Base-by-base conservation (phyloP, 2,329 filamentous ascomycete genomes). In the Cladosporium austrohemisphaericum region DNA sequence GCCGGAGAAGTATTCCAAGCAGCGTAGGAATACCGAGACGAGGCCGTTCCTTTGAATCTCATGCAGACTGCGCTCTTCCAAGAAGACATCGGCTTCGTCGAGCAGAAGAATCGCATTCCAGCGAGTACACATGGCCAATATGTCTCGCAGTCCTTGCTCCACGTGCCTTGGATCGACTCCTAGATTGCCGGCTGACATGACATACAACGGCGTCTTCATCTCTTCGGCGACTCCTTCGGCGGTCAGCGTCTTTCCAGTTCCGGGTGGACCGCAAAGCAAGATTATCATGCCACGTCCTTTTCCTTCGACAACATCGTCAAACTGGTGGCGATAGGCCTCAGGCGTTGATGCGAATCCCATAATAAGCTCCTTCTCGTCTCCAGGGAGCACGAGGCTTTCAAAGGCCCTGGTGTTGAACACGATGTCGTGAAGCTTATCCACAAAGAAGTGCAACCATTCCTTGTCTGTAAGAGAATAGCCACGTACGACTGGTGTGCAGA, bases 41-140 rank as follows among this genome's bases (percentile, higher is more conserved):
- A 75, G 65, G 52, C 71, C 71, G 56, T 76, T 76, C 8, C 72
- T 66, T 53, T 68, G 61, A 5, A 75, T 61, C 51, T 74, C 71
- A 22, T 68, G 59, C 2, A 65, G 55, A 16, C 55, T 64, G 28
- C 72, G 67, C 25, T 68, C 59, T 56, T 70, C 67, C 19, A 71
- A 59, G 56, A 71, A 71, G 18, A 71, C 60, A 44, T 76, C 71
- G 33, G 74, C 76, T 50, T 76, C 75, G 58, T 78, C 76, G 14
- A 78, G 68, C 2, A 80, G 69, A 0, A 78, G 65, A 4, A 80
- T 69, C 10, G 73, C 72, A 29, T 74, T 72, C 76, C 76, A 79
- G 51, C 68, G 71, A 0, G 70, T 70, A 52, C 69, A 68, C 67
- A 78, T 73, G 35, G 71, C 69, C 1, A 77, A 62, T 14, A 77